Percentiles rank a stretch among this genome's conserved stretches.
These are phyloP conservation scores for Globisporangium cederbergense DNA, from an alignment of 352 stramenopile genomes.

Conservation along the genomic window DNA sequence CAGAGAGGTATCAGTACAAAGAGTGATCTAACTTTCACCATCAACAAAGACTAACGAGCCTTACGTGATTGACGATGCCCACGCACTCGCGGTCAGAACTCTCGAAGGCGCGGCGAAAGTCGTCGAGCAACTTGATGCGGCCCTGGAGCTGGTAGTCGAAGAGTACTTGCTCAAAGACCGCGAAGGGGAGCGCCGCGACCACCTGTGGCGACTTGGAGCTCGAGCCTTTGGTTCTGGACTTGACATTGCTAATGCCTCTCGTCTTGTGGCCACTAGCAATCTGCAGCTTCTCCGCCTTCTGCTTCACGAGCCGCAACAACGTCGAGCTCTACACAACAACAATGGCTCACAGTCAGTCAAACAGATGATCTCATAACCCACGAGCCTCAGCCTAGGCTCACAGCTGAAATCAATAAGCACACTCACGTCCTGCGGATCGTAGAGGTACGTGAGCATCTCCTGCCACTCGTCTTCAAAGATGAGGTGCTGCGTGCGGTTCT, in stretches of 20 bases:
- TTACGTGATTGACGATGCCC: conserved; percentile 47
- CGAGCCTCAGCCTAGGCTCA: not conserved
- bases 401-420: not conserved
- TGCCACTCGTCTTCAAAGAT: conserved; percentile 67
- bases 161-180: conserved; percentile 64
- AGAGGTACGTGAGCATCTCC: conserved; percentile 74
- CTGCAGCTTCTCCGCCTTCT: conserved; percentile 35
- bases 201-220: no score
- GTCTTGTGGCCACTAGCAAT: conserved; percentile 18
- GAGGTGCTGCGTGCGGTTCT: conserved; percentile 31
- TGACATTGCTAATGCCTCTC: not conserved
- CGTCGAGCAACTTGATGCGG: conserved; percentile 53
- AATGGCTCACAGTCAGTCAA: conserved; percentile 1
- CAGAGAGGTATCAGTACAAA: no score
- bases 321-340: conserved; percentile 32
- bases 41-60: not conserved
- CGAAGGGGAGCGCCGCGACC: conserved; percentile 31
- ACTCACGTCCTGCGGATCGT: conserved; percentile 66
- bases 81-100: conserved; percentile 49
- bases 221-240: not conserved
- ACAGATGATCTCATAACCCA: not conserved
- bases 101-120: conserved; percentile 48
- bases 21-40: no score
- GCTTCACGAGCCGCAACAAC: conserved; percentile 40
- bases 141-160: conserved; percentile 72